Percentiles rank a stretch among this genome's conserved stretches.
These are phyloP conservation scores for Diaporthe batatas DNA, from an alignment of 2,329 filamentous ascomycete genomes.

Conservation along the genomic window DNA sequence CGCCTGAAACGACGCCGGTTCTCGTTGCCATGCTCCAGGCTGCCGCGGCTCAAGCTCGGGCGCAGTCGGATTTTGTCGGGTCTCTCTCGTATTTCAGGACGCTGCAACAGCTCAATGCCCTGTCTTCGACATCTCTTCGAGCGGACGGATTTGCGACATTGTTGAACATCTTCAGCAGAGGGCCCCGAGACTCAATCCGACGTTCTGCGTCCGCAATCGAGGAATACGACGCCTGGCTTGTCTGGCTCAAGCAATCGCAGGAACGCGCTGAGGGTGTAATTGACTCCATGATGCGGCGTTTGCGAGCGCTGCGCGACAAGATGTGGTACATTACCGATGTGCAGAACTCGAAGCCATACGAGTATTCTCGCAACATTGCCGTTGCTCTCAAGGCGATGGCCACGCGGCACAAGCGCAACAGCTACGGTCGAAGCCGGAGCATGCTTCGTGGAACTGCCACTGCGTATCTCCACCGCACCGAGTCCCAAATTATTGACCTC, in stretches of 20 bases:
- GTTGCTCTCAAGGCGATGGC: constrained; percentile 93
- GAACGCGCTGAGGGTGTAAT: constrained; percentile 81
- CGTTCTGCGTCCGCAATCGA: constrained; percentile 80
- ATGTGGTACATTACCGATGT: constrained; percentile 99
- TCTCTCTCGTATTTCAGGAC: constrained; percentile 90
- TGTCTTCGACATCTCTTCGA: constrained; percentile 72
- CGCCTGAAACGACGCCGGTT: constrained; percentile 62
- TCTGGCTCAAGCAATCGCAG: constrained; percentile 86
- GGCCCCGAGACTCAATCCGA: constrained; percentile 77
- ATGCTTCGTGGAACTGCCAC: constrained; percentile 58
- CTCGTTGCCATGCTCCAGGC: constrained; percentile 81
- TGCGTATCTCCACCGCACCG: constrained; percentile 82
- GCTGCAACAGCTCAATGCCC: constrained; percentile 76
- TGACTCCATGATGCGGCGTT: constrained; percentile 79
- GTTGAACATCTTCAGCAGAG: constrained; percentile 79
- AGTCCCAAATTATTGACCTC: constrained; percentile 88
- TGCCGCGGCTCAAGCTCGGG: constrained; percentile 81
- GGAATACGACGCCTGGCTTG: constrained; percentile 84
- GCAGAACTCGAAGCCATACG: constrained; percentile 88
- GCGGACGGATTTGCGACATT: constrained; percentile 79
- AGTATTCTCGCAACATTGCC: constrained; percentile 87
- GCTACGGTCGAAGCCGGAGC: constrained; percentile 63
- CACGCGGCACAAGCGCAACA: constrained; percentile 68
- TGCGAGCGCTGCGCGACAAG: constrained; percentile 87
- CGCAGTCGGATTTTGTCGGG: constrained; percentile 84